Evolutionary conservation across 1,284 basidiomycete species (phyloP).

Genomic region (Afroboletus lepidellus): DNA sequence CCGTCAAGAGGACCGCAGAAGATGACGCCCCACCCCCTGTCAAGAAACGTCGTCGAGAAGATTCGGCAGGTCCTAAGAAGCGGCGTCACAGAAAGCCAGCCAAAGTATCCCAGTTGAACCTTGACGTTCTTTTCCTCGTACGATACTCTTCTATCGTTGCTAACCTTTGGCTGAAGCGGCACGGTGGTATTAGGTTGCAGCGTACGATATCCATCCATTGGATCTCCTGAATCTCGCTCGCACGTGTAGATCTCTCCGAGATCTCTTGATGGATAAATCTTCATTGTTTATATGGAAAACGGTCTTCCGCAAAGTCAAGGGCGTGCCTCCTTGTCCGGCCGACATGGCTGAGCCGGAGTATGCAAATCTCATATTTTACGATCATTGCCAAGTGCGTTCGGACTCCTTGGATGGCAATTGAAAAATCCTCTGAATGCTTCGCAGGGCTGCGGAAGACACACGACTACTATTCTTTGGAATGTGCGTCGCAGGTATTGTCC

Average conservation of each 20-base stretch:
- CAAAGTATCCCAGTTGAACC: conserved; percentile 18
- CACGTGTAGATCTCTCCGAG: conserved; percentile 3
- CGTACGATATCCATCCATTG: neutral
- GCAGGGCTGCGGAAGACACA: neutral
- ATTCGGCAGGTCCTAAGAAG: neutral
- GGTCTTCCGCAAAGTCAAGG: conserved; percentile 1
- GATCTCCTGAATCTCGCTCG: conserved; percentile 7
- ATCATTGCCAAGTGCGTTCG: conserved; percentile 16
- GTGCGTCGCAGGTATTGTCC: conserved; percentile 4
- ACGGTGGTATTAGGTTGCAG: neutral
- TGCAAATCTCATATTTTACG: conserved; percentile 24
- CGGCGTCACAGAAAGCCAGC: neutral
- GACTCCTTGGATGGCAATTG: neutral
- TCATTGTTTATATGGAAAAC: neutral
- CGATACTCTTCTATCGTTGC: neutral
- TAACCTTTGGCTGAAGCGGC: neutral
- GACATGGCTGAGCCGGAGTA: conserved; percentile 34
- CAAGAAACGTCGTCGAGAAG: neutral
- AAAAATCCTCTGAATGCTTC: neutral
- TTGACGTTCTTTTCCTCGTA: conserved; percentile 16
- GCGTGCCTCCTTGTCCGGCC: conserved; percentile 21
- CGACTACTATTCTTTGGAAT: neutral
- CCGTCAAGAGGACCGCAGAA: neutral
- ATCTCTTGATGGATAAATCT: conserved; percentile 3
- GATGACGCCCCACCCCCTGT: neutral